Base-by-base conservation (phyloP, 805 yeast species). In the Ogataea siamensis region DNA sequence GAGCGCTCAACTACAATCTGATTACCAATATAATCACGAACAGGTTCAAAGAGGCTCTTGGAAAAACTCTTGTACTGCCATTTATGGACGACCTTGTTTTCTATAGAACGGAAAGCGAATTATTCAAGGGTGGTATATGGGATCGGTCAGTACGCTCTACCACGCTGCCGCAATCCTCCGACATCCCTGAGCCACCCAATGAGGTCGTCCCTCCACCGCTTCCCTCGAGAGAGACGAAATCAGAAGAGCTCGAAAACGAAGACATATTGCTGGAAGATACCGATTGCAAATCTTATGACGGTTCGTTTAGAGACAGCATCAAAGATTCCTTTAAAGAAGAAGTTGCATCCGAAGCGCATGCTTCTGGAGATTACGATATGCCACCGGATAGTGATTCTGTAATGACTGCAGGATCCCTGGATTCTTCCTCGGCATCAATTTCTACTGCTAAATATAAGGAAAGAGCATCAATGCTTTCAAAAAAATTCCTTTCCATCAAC, bases 41-140 rank as follows among this genome's bases (percentile, higher is more conserved):
- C 55, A 79, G 81, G 49, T 76, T 91, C 45, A 77, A 80, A 41
- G 96, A 87, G 33, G 84, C 88, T 1, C 70, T 91, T 26, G 77
- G 72, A 44, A 93, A 86, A 22, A 75, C 93, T 6, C 62, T 93
- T 32, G 98, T 93, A 0, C 60, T 76, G 21, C 99, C 99, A 2
- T 79, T 71, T 52, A 83, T 87, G 88, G 98, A 91, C 59, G 98
- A 91, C 57, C 60, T 87, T 27, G 76, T 80, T 0, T 83, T 86
- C 54, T 83, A 70, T 53, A 67, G 76, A 38, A 79, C 96, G 0
- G 60, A 63, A 2, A 70, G 63, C 26, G 95, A 87, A 46, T 61
- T 87, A 10, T 93, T 79, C 58, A 74, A 96, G 46, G 99, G 96
- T 34, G 99, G 99, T 12, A 78, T 91, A 16, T 91, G 98, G 98